These are phyloP conservation scores for Shiraia bambusicola DNA, from an alignment of 2,329 filamentous ascomycete genomes.

Conservation along the genomic window DNA sequence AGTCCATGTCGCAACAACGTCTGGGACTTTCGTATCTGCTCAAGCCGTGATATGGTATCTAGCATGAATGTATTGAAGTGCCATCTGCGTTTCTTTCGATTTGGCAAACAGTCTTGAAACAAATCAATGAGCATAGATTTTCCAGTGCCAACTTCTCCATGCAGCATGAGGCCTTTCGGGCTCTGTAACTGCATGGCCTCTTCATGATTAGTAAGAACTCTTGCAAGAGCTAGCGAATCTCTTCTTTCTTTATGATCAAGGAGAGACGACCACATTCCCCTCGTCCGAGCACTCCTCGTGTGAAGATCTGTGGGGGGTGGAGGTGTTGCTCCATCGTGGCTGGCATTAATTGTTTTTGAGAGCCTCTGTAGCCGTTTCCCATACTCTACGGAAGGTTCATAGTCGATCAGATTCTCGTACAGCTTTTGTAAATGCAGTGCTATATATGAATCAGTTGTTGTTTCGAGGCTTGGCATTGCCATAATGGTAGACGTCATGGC, in stretches of 20 bases:
- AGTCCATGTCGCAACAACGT: constrained; percentile 12
- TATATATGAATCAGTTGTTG: constrained; percentile 23
- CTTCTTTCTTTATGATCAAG: constrained; percentile 57
- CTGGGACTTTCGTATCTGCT: constrained; percentile 58
- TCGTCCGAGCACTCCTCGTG: constrained; percentile 27
- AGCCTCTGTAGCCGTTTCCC: constrained; percentile 64
- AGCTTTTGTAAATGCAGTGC: constrained; percentile 77
- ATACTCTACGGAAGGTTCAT: constrained; percentile 72
- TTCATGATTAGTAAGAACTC: constrained; percentile 69
- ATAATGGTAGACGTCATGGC: constrained; percentile 39
- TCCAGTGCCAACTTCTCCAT: constrained; percentile 79
- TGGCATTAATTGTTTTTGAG: constrained; percentile 45
- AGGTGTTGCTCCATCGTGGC: constrained; percentile 36
- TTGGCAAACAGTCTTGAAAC: constrained; percentile 76
- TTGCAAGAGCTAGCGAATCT: constrained; percentile 63
- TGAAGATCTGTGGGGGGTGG: constrained; percentile 35
- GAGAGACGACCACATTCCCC: constrained; percentile 57
- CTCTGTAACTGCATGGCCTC: constrained; percentile 70
- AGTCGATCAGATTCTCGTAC: constrained; percentile 75
- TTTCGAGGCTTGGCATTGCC: constrained; percentile 15
- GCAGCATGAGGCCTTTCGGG: constrained; percentile 73
- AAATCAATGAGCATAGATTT: constrained; percentile 85
- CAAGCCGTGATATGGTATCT: constrained; percentile 71
- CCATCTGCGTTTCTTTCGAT: constrained; percentile 70
- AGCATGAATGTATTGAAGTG: constrained; percentile 89